Evolutionary conservation across 2,329 filamentous ascomycete species (phyloP), one percentile per base, ranked within the genome.

Genomic region (Claviceps pusilla): DNA sequence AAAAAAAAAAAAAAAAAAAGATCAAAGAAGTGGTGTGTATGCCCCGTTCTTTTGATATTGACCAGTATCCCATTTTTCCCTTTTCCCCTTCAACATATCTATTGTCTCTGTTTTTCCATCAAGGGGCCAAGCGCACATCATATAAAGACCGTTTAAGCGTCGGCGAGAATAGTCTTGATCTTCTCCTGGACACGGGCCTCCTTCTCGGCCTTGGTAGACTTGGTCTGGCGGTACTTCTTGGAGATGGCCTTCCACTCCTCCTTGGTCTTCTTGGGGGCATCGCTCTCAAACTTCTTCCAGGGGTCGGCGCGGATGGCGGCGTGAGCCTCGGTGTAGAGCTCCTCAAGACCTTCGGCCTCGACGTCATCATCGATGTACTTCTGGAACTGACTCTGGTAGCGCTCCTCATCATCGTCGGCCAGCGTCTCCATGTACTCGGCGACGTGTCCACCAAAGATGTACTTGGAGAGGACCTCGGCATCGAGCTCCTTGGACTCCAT

Each of bases 401-500:
- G 90, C 84, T 98, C 93, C 87, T 98, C 93, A 71, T 98, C 93
- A 72, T 98, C 93, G 68, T 98, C 93, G 76, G 93, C 93, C 62
- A 98, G 87, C 57, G 86, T 93, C 86, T 98, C 93, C 93, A 98
- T 98, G 85, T 98, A 98, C 84, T 98, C 93, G 65, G 91, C 90
- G 62, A 98, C 88, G 83, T 98, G 93, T 59, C 93, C 91, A 70
- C 82, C 93, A 75, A 88, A 91, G 82, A 98, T 98, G 86, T 98
- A 98, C 81, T 90, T 95, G 82, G 91, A 89, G 71, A 98, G 88
- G 64, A 83, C 86, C 75, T 98, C 93, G 68, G 89, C 82, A 68
- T 98, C 93, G 68, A 98, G 88, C 83, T 97, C 91, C 86, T 98
- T 90, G 74, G 78, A 76, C 80, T 98, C 93, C 37, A 95, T 87